phyloP scores from a whole-genome alignment of 805 yeast species.

The Yarrowia yakushimensis region DNA sequence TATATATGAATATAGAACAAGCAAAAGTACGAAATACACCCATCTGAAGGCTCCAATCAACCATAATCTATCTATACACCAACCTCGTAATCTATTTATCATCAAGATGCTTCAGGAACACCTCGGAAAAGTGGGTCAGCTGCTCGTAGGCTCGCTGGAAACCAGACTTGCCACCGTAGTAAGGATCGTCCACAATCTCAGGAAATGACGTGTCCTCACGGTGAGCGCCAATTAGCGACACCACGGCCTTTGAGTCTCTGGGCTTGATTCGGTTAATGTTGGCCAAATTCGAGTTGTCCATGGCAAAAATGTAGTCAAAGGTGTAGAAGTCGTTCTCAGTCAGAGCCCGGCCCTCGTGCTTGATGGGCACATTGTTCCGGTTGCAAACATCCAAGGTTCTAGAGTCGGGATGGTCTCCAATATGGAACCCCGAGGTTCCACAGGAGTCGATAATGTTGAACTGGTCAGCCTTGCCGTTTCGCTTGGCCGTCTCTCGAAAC shows the following conservation, averaged over 20 bases:
- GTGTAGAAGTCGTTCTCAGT: constrained; percentile 61
- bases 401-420: constrained; percentile 77
- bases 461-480: constrained; percentile 44
- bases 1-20: too few relatives aligned
- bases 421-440: constrained; percentile 84
- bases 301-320: constrained; percentile 58
- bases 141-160: constrained; percentile 78
- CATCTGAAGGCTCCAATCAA: too few relatives aligned
- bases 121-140: constrained; percentile 67
- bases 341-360: constrained; percentile 72
- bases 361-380: constrained; percentile 67
- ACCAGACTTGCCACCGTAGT: constrained; percentile 83
- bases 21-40: too few relatives aligned
- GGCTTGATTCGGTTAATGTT: constrained; percentile 47
- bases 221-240: constrained; percentile 80
- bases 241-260: constrained; percentile 45
- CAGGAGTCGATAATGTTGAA: constrained; percentile 71
- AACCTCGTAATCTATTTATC: not conserved
- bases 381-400: constrained; percentile 68
- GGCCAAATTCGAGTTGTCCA: constrained; percentile 35
- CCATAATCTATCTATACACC: not conserved
- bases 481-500: constrained; percentile 60
- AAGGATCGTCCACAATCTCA: constrained; percentile 79
- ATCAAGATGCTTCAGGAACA: constrained; percentile 48
- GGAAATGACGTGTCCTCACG: constrained; percentile 49